Evolutionary conservation across 2,329 filamentous ascomycete species (phyloP).

Genomic region (Trichoderma hamatum): DNA sequence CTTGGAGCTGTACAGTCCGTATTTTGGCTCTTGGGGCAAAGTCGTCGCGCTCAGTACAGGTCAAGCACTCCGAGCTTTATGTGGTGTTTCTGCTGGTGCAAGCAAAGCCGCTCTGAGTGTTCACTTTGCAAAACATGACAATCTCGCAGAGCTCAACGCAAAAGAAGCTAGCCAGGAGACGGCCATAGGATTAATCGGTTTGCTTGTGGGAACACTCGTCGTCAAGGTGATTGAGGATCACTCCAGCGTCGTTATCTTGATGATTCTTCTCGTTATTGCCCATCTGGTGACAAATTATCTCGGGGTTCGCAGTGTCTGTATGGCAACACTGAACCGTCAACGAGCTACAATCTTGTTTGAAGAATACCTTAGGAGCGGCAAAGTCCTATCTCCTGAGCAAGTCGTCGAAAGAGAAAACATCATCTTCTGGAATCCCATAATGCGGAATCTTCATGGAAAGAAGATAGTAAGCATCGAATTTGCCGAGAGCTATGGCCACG

Average conservation of each 20-base stretch:
- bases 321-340: slow-evolving; percentile 84
- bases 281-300: slow-evolving; percentile 86
- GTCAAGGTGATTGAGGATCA: slow-evolving; percentile 75
- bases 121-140: slow-evolving; percentile 86
- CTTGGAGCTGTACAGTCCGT: slow-evolving; percentile 80
- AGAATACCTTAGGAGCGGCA: slow-evolving; percentile 53
- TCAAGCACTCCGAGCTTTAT: slow-evolving; percentile 63
- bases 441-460: slow-evolving; percentile 37
- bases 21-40: slow-evolving; percentile 60
- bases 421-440: slow-evolving; percentile 49
- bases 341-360: slow-evolving; percentile 78
- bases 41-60: slow-evolving; percentile 53
- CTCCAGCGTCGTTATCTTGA: slow-evolving; percentile 70
- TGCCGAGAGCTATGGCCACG: slow-evolving; percentile 47
- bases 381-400: slow-evolving; percentile 64
- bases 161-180: slow-evolving; percentile 97
- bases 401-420: slow-evolving; percentile 68
- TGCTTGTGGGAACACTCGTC: slow-evolving; percentile 80
- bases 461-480: slow-evolving; percentile 45
- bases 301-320: slow-evolving; percentile 80
- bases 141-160: slow-evolving; percentile 90
- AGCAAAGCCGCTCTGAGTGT: slow-evolving; percentile 89
- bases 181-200: slow-evolving; percentile 83
- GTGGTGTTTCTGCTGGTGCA: slow-evolving; percentile 86
- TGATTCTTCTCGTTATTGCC: slow-evolving; percentile 70